phyloP scores from a whole-genome alignment of 805 yeast species.

The Candida incommunis region DNA sequence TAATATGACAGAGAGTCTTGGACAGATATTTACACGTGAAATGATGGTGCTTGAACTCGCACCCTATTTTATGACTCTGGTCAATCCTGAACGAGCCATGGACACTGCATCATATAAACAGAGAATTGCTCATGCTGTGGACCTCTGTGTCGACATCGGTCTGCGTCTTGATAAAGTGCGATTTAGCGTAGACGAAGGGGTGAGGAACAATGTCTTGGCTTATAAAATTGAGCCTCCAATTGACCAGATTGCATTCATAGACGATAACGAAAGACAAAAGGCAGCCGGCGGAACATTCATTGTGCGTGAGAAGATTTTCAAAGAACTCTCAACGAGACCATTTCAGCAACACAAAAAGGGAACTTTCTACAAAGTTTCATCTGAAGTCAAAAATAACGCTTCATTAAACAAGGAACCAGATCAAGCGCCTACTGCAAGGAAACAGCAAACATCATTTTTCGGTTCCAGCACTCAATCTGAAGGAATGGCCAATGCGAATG shows the following conservation, averaged over 20 bases:
- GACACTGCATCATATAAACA: not conserved
- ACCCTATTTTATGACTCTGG: not conserved
- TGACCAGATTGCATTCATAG: not conserved
- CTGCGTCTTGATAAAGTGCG: not conserved
- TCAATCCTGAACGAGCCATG: not conserved
- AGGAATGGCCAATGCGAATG: not conserved
- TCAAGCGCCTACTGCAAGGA: not conserved
- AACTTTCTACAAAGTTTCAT: not conserved
- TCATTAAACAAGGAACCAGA: not conserved
- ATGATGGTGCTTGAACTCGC: not conserved
- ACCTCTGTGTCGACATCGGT: not conserved
- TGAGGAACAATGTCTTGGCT: not conserved
- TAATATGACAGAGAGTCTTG: not conserved
- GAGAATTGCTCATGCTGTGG: not conserved
- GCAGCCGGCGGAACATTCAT: not conserved
- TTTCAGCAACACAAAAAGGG: not conserved
- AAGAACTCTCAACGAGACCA: not conserved
- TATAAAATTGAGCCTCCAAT: not conserved
- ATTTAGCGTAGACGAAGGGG: not conserved
- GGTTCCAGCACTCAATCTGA: not conserved
- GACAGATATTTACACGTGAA: not conserved
- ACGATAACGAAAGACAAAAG: not conserved
- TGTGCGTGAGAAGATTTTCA: not conserved
- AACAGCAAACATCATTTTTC: not conserved
- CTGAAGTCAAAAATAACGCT: not conserved